These are phyloP conservation scores for Trametes maxima DNA, from an alignment of 768 basidiomycete genomes.

Conservation along the genomic window DNA sequence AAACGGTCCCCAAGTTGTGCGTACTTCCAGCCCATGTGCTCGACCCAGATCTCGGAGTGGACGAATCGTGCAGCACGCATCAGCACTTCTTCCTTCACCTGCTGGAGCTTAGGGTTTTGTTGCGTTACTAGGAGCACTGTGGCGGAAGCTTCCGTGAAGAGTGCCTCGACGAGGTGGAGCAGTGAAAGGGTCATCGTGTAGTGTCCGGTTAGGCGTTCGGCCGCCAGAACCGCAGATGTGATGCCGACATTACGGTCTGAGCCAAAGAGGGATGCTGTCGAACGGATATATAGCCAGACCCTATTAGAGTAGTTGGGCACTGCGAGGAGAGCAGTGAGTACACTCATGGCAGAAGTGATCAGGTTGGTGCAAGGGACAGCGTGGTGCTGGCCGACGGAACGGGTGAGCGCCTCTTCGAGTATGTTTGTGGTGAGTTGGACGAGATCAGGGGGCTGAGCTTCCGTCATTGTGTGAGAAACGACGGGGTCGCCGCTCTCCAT, in stretches of 20 bases:
- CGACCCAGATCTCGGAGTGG: constrained; percentile 87
- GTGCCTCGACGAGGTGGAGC: constrained; percentile 71
- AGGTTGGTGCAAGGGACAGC: constrained; percentile 49
- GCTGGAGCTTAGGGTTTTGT: constrained; percentile 61
- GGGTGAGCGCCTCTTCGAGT: constrained; percentile 73
- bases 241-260: constrained; percentile 56
- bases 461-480: constrained; percentile 53
- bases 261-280: constrained; percentile 76
- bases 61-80: constrained; percentile 76
- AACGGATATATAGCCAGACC: constrained; percentile 88
- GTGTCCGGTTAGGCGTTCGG: constrained; percentile 69
- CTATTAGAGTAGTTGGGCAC: constrained; percentile 76
- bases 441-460: constrained; percentile 64
- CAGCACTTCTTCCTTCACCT: constrained; percentile 84
- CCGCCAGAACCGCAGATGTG: constrained; percentile 65
- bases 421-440: constrained; percentile 82
- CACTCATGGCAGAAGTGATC: constrained; percentile 80
- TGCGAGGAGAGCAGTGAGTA: constrained; percentile 75
- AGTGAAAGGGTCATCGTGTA: constrained; percentile 85
- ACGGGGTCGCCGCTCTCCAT: constrained; percentile 61
- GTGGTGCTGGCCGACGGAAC: constrained; percentile 41
- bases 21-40: constrained; percentile 87
- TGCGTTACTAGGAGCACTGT: constrained; percentile 51
- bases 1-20: constrained; percentile 78
- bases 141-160: constrained; percentile 72